phyloP scores from a whole-genome alignment of 495 filamentous ascomycete genomes.

The Podospora appendiculata region DNA sequence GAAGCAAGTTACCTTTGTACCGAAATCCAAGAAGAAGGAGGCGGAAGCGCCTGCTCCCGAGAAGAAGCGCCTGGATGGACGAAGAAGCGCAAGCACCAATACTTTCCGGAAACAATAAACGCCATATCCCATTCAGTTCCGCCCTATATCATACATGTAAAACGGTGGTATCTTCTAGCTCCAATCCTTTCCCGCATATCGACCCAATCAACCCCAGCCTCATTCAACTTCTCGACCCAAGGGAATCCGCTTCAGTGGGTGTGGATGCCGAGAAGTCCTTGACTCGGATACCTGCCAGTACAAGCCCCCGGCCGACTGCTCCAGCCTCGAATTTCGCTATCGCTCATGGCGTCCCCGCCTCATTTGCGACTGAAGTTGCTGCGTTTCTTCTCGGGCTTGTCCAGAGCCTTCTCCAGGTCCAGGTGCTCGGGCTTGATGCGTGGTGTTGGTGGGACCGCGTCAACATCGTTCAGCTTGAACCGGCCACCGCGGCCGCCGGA shows the following conservation, averaged over 20 bases:
- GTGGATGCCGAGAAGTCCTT: not conserved
- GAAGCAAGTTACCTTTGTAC: slow-evolving; percentile 77
- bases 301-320: not conserved
- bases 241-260: too few species aligned
- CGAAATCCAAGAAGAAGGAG: slow-evolving; percentile 45
- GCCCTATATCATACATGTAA: slow-evolving; percentile 20
- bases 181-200: slow-evolving; percentile 5
- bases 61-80: slow-evolving; percentile 38
- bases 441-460: slow-evolving; percentile 39
- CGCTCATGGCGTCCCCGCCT: not conserved
- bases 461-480: slow-evolving; percentile 34
- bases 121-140: slow-evolving; percentile 10
- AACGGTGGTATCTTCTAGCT: slow-evolving; percentile 9
- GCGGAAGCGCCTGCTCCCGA: slow-evolving; percentile 23
- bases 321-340: not conserved
- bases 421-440: slow-evolving; percentile 27
- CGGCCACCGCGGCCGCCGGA: slow-evolving; percentile 16
- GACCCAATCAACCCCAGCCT: not conserved
- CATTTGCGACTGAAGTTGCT: slow-evolving; percentile 27
- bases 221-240: not conserved
- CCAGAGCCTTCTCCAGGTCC: slow-evolving; percentile 44
- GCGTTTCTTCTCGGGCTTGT: slow-evolving; percentile 25
- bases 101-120: slow-evolving; percentile 55
- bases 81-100: slow-evolving; percentile 69
- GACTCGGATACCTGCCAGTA: not conserved